These are phyloP conservation scores for Botrytis hyacinthi DNA, from an alignment of 2,329 filamentous ascomycete species.

Conservation along the genomic window DNA sequence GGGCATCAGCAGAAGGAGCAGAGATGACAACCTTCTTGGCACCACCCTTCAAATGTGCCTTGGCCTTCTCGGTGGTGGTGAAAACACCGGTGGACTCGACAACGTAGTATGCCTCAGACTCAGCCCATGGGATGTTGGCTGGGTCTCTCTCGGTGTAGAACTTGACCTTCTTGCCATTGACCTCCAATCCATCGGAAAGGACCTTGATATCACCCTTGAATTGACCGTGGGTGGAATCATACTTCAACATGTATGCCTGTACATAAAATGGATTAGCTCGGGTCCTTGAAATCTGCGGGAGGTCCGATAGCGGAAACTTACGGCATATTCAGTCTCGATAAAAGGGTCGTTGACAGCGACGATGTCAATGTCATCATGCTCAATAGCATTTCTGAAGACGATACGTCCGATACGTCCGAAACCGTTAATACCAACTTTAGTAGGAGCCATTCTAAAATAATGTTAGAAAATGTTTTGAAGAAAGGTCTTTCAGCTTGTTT, in stretches of 20 bases:
- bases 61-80: slow-evolving; percentile 97
- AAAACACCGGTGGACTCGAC: slow-evolving; percentile 99
- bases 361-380: slow-evolving; percentile 85
- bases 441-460: slow-evolving; percentile 47
- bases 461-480: slow-evolving; percentile 24
- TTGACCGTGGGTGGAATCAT: slow-evolving; percentile 92
- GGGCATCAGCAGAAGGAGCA: slow-evolving; percentile 88
- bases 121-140: slow-evolving; percentile 81
- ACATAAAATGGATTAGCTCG: slow-evolving; percentile 25
- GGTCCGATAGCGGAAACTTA: slow-evolving; percentile 53
- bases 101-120: slow-evolving; percentile 87
- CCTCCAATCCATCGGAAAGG: slow-evolving; percentile 65
- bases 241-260: slow-evolving; percentile 99
- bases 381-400: slow-evolving; percentile 95
- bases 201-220: slow-evolving; percentile 91
- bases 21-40: slow-evolving; percentile 98
- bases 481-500: slow-evolving; percentile 21
- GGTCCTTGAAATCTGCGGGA: slow-evolving; percentile 12
- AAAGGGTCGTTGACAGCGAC: slow-evolving; percentile 99
- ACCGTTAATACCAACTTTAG: slow-evolving; percentile 97
- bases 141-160: slow-evolving; percentile 96
- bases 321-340: slow-evolving; percentile 96
- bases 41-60: slow-evolving; percentile 89
- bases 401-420: slow-evolving; percentile 99
- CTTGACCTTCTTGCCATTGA: slow-evolving; percentile 93